Percentiles rank a stretch among this genome's conserved stretches.
Conservation (phyloP, 2,329 filamentous ascomycete species). For the Pyrenophora tritici-repentis region DNA sequence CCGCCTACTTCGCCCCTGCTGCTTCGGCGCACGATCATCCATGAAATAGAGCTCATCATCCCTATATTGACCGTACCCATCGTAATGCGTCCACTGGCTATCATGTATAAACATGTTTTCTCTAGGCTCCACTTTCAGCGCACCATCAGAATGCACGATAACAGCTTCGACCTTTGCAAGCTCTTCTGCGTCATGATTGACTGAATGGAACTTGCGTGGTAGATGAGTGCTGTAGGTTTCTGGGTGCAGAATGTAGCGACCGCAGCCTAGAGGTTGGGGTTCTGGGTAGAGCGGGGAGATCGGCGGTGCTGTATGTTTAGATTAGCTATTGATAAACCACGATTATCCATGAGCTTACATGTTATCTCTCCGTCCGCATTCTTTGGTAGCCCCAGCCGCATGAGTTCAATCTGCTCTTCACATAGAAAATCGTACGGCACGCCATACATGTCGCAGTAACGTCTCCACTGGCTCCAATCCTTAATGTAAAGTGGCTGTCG, state of each 20-base stretch:
- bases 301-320: constrained; percentile 16
- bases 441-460: constrained; percentile 28
- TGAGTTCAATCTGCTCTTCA: constrained; percentile 24
- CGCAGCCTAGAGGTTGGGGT: constrained; percentile 16
- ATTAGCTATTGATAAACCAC: too few species aligned
- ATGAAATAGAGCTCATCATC: constrained; percentile 1
- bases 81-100: constrained; percentile 14
- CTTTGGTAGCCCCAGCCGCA: constrained; percentile 23
- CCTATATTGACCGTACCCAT: constrained; percentile 9
- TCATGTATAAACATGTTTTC: constrained; percentile 4
- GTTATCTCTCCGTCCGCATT: constrained; percentile 6
- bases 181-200: neutral
- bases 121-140: constrained; percentile 15
- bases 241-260: constrained; percentile 24
- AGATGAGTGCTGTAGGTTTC: constrained; percentile 19
- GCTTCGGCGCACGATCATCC: constrained; percentile 1
- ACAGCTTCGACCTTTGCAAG: constrained; percentile 13
- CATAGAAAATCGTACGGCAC: constrained; percentile 32
- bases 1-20: constrained; percentile 16
- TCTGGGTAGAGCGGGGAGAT: constrained; percentile 33
- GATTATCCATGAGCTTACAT: constrained; percentile 5
- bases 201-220: constrained; percentile 21
- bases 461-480: constrained; percentile 28
- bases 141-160: constrained; percentile 26
- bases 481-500: constrained; percentile 25